Percentiles rank a stretch among this genome's conserved stretches.
These are phyloP conservation scores for Citrus glauca DNA, from an alignment of 345 rosid genomes.

Conservation along the genomic window DNA sequence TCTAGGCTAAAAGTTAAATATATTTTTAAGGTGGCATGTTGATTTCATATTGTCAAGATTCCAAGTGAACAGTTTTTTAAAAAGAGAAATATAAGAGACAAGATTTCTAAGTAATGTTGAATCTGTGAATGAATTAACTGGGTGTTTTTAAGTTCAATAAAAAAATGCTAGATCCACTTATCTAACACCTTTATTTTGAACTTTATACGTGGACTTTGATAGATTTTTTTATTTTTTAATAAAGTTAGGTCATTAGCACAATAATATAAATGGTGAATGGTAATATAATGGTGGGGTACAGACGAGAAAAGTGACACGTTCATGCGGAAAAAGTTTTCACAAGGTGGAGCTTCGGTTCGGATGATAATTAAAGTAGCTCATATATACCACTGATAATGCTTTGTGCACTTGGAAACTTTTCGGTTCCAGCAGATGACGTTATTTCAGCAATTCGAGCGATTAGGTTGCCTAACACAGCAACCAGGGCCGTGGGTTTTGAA, in stretches of 20 bases:
- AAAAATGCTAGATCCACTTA: no score
- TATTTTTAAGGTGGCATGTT: no score
- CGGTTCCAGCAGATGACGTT: background rate
- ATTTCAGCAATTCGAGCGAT: background rate
- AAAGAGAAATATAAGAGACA: no score
- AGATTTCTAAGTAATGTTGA: no score
- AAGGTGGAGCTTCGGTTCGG: background rate
- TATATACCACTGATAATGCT: background rate
- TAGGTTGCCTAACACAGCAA: constrained; percentile 13
- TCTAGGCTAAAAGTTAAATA: no score
- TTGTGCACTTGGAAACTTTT: background rate
- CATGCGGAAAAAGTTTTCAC: constrained; percentile 20
- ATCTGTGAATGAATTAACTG: no score
- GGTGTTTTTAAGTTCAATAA: no score
- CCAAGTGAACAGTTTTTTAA: no score
- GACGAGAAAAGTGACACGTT: background rate
- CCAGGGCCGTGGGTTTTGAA: background rate
- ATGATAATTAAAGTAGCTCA: constrained; percentile 12
- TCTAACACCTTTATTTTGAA: no score
- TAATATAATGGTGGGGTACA: background rate
- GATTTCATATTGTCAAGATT: no score
- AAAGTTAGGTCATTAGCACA: background rate
- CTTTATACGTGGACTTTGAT: no score
- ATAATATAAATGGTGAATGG: no score
- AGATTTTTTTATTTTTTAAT: background rate